phyloP scores from a whole-genome alignment of 2,329 filamentous ascomycete genomes.

The Anisogramma anomala region DNA sequence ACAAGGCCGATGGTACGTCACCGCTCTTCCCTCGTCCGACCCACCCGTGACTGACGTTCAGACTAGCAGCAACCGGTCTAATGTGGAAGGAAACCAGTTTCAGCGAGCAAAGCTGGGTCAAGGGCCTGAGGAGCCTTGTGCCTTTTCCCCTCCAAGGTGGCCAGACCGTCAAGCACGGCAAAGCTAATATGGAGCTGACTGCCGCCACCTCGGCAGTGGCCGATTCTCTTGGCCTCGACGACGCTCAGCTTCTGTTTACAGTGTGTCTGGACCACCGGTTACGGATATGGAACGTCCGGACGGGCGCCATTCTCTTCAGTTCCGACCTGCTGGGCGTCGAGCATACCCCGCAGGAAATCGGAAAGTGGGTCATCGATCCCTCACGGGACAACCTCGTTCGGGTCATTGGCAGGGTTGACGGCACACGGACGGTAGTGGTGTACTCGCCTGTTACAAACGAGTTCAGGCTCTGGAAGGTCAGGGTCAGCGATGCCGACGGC shows the following conservation, averaged over 20 bases:
- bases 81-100: slow-evolving; percentile 63
- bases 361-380: slow-evolving; percentile 69
- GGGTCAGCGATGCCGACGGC: slow-evolving; percentile 48
- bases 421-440: slow-evolving; percentile 54
- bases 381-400: slow-evolving; percentile 66
- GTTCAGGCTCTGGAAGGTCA: slow-evolving; percentile 86
- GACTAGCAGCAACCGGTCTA: slow-evolving; percentile 20
- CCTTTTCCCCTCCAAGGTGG: slow-evolving; percentile 57
- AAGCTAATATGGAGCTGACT: slow-evolving; percentile 53
- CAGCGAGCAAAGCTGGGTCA: slow-evolving; percentile 60
- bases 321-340: slow-evolving; percentile 65
- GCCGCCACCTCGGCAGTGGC: slow-evolving; percentile 53
- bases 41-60: not conserved
- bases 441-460: slow-evolving; percentile 81
- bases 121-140: slow-evolving; percentile 54
- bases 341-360: slow-evolving; percentile 53
- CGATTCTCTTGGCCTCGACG: slow-evolving; percentile 37
- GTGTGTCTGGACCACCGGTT: slow-evolving; percentile 82
- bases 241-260: slow-evolving; percentile 54
- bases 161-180: slow-evolving; percentile 52
- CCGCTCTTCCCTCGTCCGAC: no score
- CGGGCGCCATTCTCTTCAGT: slow-evolving; percentile 63
- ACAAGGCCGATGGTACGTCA: slow-evolving; percentile 33
- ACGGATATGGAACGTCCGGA: slow-evolving; percentile 80
- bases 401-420: slow-evolving; percentile 48